Evolutionary conservation across 805 yeast genomes (phyloP).

Genomic region (Teunomyces gatunensis): DNA sequence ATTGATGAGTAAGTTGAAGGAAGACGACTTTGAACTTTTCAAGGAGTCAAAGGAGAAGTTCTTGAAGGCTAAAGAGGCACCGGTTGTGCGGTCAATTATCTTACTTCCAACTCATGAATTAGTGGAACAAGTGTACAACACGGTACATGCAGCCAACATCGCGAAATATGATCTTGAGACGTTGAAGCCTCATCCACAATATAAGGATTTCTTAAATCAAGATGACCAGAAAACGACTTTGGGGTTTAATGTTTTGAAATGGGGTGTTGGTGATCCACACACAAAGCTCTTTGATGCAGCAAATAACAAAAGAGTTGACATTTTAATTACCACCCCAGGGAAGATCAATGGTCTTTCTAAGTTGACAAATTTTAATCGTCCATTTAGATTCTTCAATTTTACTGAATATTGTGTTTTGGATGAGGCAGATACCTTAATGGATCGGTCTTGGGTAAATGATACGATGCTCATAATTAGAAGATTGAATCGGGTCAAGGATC

Average conservation of each 20-base stretch:
- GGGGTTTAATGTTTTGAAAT: slow-evolving; percentile 48
- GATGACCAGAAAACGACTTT: slow-evolving; percentile 28
- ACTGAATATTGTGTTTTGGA: slow-evolving; percentile 72
- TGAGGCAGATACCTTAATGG: slow-evolving; percentile 93
- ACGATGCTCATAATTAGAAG: slow-evolving; percentile 58
- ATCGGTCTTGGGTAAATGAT: slow-evolving; percentile 68
- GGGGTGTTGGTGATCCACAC: slow-evolving; percentile 63
- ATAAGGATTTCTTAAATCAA: slow-evolving; percentile 18
- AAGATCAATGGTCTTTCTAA: slow-evolving; percentile 50
- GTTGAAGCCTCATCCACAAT: slow-evolving; percentile 17
- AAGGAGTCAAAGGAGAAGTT: slow-evolving; percentile 16
- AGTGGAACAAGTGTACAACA: slow-evolving; percentile 69
- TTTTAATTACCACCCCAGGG: slow-evolving; percentile 83
- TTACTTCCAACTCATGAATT: slow-evolving; percentile 88
- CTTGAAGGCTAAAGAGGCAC: slow-evolving; percentile 22
- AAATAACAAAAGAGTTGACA: slow-evolving; percentile 56
- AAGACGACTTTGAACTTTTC: slow-evolving; percentile 43
- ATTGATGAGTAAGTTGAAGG: slow-evolving; percentile 62
- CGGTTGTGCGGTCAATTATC: slow-evolving; percentile 63
- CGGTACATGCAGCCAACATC: slow-evolving; percentile 33
- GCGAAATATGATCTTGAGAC: slow-evolving; percentile 21
- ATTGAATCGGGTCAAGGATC: slow-evolving; percentile 52
- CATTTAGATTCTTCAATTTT: slow-evolving; percentile 37
- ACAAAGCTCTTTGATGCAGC: slow-evolving; percentile 47
- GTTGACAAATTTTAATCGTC: slow-evolving; percentile 28